Conservation (phyloP, 176 grass and related monocot species). For the Oropetium thomaeum region DNA sequence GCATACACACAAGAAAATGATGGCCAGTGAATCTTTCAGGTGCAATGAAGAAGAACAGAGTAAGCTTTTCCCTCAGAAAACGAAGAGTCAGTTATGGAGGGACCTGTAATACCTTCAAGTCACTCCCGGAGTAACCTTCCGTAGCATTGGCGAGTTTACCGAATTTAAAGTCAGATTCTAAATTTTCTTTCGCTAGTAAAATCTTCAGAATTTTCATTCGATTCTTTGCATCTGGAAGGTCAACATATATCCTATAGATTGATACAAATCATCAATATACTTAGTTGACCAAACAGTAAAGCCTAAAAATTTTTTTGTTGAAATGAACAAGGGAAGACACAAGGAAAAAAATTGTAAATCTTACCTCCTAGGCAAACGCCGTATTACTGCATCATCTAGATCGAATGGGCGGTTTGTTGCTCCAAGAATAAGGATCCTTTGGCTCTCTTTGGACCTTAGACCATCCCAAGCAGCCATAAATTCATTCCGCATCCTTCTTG, state of each 20-base stretch:
- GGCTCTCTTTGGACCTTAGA: slow-evolving; percentile 83
- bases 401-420: slow-evolving; percentile 95
- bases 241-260: slow-evolving; percentile 78
- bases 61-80: too few species aligned
- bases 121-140: slow-evolving; percentile 94
- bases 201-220: slow-evolving; percentile 83
- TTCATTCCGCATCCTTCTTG: slow-evolving; percentile 90
- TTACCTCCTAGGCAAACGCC: slow-evolving; percentile 86
- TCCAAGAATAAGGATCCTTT: slow-evolving; percentile 88
- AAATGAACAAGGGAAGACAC: background rate
- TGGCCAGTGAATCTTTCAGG: background rate
- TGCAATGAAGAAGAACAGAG: background rate
- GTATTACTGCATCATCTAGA: slow-evolving; percentile 93
- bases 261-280: background rate
- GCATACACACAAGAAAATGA: background rate
- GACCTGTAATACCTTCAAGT: slow-evolving; percentile 68
- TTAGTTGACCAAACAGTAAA: background rate
- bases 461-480: slow-evolving; percentile 99
- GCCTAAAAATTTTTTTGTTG: background rate
- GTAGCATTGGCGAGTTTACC: slow-evolving; percentile 72
- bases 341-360: background rate
- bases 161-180: slow-evolving; percentile 63
- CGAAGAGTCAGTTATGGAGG: background rate
- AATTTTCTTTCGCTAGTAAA: slow-evolving; percentile 84
- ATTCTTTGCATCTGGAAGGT: slow-evolving; percentile 78